These are phyloP conservation scores for Teunomyces kruisii DNA, from an alignment of 805 yeast species.

Conservation along the genomic window DNA sequence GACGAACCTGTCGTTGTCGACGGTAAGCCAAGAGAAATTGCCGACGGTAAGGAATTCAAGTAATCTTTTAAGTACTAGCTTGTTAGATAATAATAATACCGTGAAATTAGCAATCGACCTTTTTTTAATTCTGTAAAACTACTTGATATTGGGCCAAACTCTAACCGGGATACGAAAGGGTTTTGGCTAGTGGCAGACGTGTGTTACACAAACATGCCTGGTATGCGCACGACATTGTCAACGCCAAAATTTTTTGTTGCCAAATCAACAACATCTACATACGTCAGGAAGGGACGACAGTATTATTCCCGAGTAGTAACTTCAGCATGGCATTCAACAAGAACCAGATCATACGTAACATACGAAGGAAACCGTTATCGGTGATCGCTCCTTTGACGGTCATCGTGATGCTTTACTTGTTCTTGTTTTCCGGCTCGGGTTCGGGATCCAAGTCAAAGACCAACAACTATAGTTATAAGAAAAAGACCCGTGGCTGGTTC, in stretches of 20 bases:
- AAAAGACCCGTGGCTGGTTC: conserved; percentile 47
- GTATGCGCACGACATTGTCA: neutral
- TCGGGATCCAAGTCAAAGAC: conserved; percentile 14
- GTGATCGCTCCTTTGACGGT: conserved; percentile 47
- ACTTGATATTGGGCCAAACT: too few relatives aligned
- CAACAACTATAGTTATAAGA: conserved; percentile 47
- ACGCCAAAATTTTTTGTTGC: neutral
- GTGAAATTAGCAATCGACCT: too few relatives aligned
- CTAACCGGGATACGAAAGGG: too few relatives aligned
- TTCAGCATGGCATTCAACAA: conserved; percentile 18
- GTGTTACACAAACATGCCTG: neutral
- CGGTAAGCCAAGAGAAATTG: conserved; percentile 84
- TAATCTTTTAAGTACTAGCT: conserved; percentile 33
- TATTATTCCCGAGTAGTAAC: neutral
- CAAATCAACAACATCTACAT: neutral
- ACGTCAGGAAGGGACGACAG: neutral
- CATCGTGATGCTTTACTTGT: conserved; percentile 41
- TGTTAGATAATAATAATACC: too few relatives aligned
- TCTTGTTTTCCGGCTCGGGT: conserved; percentile 30
- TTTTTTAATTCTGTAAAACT: too few relatives aligned
- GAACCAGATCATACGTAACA: conserved; percentile 44
- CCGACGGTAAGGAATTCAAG: conserved; percentile 97
- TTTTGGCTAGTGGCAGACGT: neutral
- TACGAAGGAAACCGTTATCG: conserved; percentile 60
- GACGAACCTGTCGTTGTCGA: conserved; percentile 83